Evolutionary conservation across 176 grass and related monocot genomes (phyloP).

Genomic region (Eremochloa ophiuroides): DNA sequence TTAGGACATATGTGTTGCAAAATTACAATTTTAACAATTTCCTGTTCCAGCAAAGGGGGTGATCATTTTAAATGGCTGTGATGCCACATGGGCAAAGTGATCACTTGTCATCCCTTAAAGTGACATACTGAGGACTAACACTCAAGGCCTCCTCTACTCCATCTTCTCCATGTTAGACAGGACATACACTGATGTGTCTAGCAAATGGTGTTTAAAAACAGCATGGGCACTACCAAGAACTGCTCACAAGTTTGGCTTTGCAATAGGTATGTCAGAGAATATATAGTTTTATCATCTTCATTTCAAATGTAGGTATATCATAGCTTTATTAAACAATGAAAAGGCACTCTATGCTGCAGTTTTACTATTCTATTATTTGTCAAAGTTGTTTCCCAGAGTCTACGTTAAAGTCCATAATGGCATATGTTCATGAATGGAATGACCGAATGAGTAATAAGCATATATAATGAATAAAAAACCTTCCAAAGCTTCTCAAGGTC

Average conservation of each 20-base stretch:
- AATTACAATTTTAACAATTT: background rate
- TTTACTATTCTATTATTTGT: background rate
- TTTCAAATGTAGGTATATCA: background rate
- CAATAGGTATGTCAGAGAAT: background rate
- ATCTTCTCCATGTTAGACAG: background rate
- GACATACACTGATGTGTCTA: background rate
- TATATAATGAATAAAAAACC: conserved; percentile 25
- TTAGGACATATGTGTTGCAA: background rate
- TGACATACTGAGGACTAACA: background rate
- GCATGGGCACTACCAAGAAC: no score
- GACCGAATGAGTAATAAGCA: background rate
- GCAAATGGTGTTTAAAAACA: background rate
- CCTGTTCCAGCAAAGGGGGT: background rate
- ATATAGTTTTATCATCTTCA: background rate
- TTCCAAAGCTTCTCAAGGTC: conserved; percentile 72
- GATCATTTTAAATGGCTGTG: background rate
- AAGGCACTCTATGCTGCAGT: background rate
- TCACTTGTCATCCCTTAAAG: background rate
- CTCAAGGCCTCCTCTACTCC: background rate
- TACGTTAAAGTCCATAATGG: background rate
- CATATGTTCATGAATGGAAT: background rate
- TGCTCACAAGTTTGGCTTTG: no score
- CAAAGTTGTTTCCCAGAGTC: background rate
- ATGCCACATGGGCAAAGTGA: background rate
- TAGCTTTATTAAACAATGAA: background rate